Evolutionary conservation across 2,329 filamentous ascomycete genomes (phyloP).

Genomic region (Neonectria faginata): DNA sequence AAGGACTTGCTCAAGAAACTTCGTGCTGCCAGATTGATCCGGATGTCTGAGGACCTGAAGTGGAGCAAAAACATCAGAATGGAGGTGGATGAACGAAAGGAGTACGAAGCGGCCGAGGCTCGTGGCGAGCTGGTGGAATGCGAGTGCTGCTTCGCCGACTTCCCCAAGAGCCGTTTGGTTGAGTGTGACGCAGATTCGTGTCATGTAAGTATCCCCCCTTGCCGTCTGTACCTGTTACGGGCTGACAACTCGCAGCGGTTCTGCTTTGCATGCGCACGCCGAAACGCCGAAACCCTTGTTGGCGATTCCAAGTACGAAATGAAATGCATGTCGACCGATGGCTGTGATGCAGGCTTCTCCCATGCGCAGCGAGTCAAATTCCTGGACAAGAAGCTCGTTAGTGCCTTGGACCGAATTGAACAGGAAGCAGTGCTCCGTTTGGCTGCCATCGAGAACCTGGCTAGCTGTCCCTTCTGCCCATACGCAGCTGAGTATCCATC

Average conservation of each 20-base stretch:
- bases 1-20: conserved; percentile 40
- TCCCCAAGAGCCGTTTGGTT: conserved; percentile 74
- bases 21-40: conserved; percentile 31
- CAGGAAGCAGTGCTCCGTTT: conserved; percentile 76
- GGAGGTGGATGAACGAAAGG: conserved; percentile 51
- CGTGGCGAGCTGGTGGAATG: conserved; percentile 73
- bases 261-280: conserved; percentile 74
- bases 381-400: conserved; percentile 67
- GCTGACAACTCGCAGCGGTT: conserved; percentile 62
- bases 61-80: conserved; percentile 50
- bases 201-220: conserved; percentile 57
- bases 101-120: conserved; percentile 56
- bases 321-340: conserved; percentile 76
- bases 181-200: conserved; percentile 69
- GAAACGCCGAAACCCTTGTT: conserved; percentile 74
- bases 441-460: conserved; percentile 78
- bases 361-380: conserved; percentile 65
- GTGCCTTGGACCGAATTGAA: conserved; percentile 77
- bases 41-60: conserved; percentile 5
- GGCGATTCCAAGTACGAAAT: conserved; percentile 77
- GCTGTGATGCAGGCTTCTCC: conserved; percentile 73
- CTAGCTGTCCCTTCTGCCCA: conserved; percentile 83
- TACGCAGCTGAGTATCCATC: conserved; percentile 81
- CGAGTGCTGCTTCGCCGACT: conserved; percentile 77
- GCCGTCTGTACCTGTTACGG: neutral